Percentiles rank a stretch among this genome's conserved stretches.
Conservation (phyloP, 495 filamentous ascomycete species). For the Penicillium riverlandense region DNA sequence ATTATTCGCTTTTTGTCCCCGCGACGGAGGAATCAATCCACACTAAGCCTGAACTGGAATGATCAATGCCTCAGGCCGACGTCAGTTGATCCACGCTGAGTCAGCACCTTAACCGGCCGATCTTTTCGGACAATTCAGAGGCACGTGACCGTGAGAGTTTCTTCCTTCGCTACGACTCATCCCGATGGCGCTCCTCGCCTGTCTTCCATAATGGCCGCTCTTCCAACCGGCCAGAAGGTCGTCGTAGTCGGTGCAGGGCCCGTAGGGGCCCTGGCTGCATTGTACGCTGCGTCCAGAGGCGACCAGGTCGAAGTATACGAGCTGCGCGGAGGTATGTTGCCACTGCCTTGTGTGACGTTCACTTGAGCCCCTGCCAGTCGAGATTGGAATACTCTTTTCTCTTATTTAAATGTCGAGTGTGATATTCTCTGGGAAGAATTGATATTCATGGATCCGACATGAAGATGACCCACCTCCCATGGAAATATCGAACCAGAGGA, state of each 20-base stretch:
- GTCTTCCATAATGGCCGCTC: slow-evolving; percentile 7
- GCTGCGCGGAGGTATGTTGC: slow-evolving; percentile 70
- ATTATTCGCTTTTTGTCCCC: neutral
- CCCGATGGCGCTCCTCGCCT: neutral
- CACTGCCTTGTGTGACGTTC: slow-evolving; percentile 4
- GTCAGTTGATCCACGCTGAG: neutral
- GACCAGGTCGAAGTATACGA: slow-evolving; percentile 94
- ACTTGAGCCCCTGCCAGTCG: neutral
- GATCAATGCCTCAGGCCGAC: neutral
- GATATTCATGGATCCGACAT: no score
- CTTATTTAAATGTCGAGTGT: no score
- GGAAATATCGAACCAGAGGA: no score
- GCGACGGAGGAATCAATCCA: neutral
- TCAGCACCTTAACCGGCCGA: slow-evolving; percentile 6
- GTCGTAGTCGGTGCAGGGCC: slow-evolving; percentile 87
- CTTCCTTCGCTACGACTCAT: slow-evolving; percentile 1
- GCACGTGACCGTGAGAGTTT: slow-evolving; percentile 15
- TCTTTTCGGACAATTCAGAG: slow-evolving; percentile 1
- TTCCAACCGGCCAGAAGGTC: slow-evolving; percentile 52
- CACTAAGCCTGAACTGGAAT: neutral
- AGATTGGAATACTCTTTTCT: neutral
- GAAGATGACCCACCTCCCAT: no score
- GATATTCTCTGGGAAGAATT: no score
- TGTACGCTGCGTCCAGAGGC: slow-evolving; percentile 84
- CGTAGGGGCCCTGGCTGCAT: slow-evolving; percentile 81